phyloP scores from a whole-genome alignment of 2,329 filamentous ascomycete genomes.

The Myriosclerotinia curreyana region DNA sequence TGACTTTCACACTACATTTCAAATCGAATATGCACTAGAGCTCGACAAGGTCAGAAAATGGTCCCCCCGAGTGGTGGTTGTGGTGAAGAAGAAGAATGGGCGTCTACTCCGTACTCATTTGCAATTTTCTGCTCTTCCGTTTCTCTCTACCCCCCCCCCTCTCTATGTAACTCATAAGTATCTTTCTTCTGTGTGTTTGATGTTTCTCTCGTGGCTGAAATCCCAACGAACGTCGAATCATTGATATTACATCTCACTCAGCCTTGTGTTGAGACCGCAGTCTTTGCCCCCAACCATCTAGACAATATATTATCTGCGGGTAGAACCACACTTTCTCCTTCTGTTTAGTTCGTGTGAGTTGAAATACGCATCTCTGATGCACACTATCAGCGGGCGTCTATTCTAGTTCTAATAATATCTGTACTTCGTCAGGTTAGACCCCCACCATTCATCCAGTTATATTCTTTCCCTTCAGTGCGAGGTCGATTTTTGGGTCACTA shows the following conservation, averaged over 20 bases:
- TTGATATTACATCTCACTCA: conserved; percentile 23
- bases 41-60: neutral
- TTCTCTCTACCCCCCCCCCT: neutral
- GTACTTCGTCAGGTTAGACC: conserved; percentile 14
- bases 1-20: conserved; percentile 4
- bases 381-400: conserved; percentile 34
- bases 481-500: conserved; percentile 25
- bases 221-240: neutral
- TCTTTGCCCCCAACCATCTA: conserved; percentile 21
- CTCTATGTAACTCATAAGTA: neutral
- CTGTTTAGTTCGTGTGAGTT: conserved; percentile 5
- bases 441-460: conserved; percentile 30
- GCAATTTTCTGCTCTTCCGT: neutral
- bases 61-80: conserved; percentile 15
- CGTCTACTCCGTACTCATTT: conserved; percentile 10
- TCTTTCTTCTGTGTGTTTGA: neutral
- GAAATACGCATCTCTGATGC: conserved; percentile 15
- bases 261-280: conserved; percentile 27
- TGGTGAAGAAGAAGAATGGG: conserved; percentile 11
- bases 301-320: conserved; percentile 23
- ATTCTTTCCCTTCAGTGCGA: conserved; percentile 24
- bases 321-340: conserved; percentile 14
- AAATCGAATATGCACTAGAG: neutral
- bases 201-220: conserved; percentile 5
- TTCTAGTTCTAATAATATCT: conserved; percentile 30